Percentiles rank a stretch among this genome's conserved stretches.
Conservation (phyloP, 139 green algal genomes). For the Tetratostichococcus sp. region DNA sequence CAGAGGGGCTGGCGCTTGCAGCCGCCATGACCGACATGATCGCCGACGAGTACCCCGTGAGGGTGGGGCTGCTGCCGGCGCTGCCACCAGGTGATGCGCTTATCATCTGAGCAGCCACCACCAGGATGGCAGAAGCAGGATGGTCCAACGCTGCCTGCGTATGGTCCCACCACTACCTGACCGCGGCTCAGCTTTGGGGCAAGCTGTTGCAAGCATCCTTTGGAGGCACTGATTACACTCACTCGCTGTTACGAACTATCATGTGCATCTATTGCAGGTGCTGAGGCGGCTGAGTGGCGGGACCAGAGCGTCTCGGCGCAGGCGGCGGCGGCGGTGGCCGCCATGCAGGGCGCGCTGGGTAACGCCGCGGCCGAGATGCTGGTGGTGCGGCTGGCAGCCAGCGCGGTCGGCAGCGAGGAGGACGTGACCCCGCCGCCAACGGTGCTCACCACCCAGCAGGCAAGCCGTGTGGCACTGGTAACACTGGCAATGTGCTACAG, state of each 20-base stretch:
- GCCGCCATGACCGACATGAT: conserved; percentile 21
- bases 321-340: neutral
- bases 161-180: no score
- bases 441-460: neutral
- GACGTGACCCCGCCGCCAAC: no score
- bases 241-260: no score
- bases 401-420: neutral
- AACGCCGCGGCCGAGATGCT: neutral
- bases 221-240: no score
- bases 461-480: neutral
- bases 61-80: conserved; percentile 43
- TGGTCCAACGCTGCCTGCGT: no score
- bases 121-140: no score
- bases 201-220: no score
- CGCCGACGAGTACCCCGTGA: conserved; percentile 31
- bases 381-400: neutral
- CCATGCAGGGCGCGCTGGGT: neutral
- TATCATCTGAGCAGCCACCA: neutral
- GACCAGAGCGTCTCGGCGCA: neutral
- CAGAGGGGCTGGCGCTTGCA: conserved; percentile 20
- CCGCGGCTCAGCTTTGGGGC: no score
- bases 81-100: neutral
- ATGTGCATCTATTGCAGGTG: no score
- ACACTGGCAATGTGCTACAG: no score
- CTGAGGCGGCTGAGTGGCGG: neutral